Conservation (phyloP, 139 green algal species). For the Coelastrella sp. region DNA sequence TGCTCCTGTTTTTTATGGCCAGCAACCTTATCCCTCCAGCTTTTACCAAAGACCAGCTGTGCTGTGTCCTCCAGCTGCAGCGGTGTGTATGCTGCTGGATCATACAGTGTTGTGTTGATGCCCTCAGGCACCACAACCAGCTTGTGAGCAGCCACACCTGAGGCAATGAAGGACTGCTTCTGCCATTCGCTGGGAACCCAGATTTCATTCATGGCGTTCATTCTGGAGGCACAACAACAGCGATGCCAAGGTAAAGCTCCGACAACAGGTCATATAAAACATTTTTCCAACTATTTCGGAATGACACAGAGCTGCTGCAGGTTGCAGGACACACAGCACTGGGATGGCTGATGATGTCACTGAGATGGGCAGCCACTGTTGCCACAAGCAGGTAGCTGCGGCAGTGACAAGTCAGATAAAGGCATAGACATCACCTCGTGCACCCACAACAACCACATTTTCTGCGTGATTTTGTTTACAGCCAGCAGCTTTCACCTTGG, state of each 20-base stretch:
- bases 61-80: slow-evolving; percentile 5
- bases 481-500: background rate
- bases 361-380: no score
- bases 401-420: no score
- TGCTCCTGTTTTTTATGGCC: background rate
- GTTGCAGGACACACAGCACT: background rate
- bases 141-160: slow-evolving; percentile 55
- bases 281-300: background rate
- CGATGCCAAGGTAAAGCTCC: background rate
- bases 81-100: slow-evolving; percentile 13
- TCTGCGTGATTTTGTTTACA: no score
- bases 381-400: no score
- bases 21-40: slow-evolving; percentile 18
- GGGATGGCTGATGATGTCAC: no score
- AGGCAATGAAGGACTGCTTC: slow-evolving; percentile 51
- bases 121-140: slow-evolving; percentile 50
- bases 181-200: slow-evolving; percentile 78
- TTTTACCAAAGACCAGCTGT: slow-evolving; percentile 60
- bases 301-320: background rate
- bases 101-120: slow-evolving; percentile 65
- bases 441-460: no score
- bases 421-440: no score
- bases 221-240: slow-evolving; percentile 53
- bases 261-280: background rate
- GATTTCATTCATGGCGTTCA: slow-evolving; percentile 75